phyloP scores from a whole-genome alignment of 192 early-diverging fungal species.

The Backusella sp. region DNA sequence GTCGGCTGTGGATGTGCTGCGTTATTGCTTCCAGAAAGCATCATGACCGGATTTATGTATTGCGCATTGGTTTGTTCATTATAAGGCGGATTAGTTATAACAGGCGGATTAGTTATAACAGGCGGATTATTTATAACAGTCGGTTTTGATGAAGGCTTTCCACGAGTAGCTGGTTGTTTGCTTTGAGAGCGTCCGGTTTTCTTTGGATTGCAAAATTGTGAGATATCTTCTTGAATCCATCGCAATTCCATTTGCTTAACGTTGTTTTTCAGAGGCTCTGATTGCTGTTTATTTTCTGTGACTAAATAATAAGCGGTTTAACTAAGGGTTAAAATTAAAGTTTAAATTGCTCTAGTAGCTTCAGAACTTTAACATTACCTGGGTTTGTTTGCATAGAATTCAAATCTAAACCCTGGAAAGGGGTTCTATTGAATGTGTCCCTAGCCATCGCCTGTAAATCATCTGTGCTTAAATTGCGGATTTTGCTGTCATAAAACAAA shows the following conservation, averaged over 20 bases:
- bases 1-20: too few species aligned
- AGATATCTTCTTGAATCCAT: neutral
- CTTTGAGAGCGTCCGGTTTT: too few species aligned
- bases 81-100: too few species aligned
- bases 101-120: too few species aligned
- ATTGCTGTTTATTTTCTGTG: neutral
- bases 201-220: neutral
- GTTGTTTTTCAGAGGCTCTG: neutral
- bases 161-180: too few species aligned
- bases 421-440: neutral
- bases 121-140: too few species aligned
- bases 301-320: neutral
- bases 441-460: neutral
- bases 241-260: neutral
- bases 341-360: neutral
- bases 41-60: too few species aligned
- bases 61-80: too few species aligned
- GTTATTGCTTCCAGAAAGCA: too few species aligned
- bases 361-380: neutral
- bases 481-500: neutral
- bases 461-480: neutral
- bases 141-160: too few species aligned
- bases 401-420: neutral
- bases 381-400: neutral
- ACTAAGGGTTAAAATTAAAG: neutral